Percentiles rank a stretch among this genome's conserved stretches.
Conservation (phyloP, 805 yeast genomes). For the Metschnikowia peoriensis region DNA sequence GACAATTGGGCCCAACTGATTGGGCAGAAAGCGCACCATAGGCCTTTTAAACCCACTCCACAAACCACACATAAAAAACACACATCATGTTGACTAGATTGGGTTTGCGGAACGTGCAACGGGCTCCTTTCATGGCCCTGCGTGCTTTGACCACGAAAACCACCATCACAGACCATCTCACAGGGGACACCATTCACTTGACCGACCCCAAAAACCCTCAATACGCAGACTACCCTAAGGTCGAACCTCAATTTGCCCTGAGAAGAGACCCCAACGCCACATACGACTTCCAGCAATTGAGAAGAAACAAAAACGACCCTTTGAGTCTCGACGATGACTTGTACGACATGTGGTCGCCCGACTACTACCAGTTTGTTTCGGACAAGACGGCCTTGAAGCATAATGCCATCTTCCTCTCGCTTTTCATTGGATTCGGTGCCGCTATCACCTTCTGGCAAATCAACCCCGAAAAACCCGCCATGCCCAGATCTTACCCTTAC, state of each 20-base stretch:
- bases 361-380: constrained; percentile 57
- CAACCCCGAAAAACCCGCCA: constrained; percentile 67
- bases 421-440: constrained; percentile 44
- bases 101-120: constrained; percentile 17
- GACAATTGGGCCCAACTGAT: background rate
- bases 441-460: constrained; percentile 43
- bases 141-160: constrained; percentile 32
- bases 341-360: constrained; percentile 86
- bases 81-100: constrained; percentile 29
- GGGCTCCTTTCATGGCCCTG: constrained; percentile 9
- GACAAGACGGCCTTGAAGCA: constrained; percentile 61
- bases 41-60: background rate
- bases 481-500: constrained; percentile 71
- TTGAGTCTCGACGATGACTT: constrained; percentile 69
- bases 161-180: constrained; percentile 39
- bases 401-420: constrained; percentile 48
- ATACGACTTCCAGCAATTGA: constrained; percentile 77
- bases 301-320: constrained; percentile 76
- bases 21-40: constrained; percentile 13
- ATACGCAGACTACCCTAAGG: constrained; percentile 59
- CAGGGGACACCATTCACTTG: constrained; percentile 38
- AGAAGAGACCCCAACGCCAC: constrained; percentile 66
- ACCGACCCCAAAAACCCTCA: constrained; percentile 44
- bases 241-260: constrained; percentile 59
- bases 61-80: background rate